Evolutionary conservation across 1,284 basidiomycete species (phyloP).

Genomic region (Microbotryum saponariae): DNA sequence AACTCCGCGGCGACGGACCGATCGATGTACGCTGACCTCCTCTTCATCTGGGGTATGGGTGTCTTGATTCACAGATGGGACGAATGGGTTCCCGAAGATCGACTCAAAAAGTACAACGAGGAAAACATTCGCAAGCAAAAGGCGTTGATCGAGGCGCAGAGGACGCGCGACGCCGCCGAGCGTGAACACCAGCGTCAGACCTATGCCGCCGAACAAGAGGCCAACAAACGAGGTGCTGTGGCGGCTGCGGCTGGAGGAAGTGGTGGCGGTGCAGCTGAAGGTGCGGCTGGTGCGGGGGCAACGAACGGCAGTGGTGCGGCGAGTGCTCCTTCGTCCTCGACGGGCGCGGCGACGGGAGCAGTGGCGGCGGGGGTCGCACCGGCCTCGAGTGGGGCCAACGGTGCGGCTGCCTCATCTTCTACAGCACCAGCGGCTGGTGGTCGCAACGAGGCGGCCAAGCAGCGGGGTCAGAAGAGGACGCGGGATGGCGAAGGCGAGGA

Average conservation of each 20-base stretch:
- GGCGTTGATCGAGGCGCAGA: slow-evolving; percentile 49
- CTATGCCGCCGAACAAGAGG: slow-evolving; percentile 39
- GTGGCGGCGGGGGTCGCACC: too few relatives aligned
- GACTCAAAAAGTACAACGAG: slow-evolving; percentile 82
- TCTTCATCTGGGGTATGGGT: neutral
- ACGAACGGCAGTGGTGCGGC: too few relatives aligned
- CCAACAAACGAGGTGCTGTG: neutral
- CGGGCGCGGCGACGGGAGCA: too few relatives aligned
- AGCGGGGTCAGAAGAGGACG: too few relatives aligned
- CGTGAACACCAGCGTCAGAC: slow-evolving; percentile 38
- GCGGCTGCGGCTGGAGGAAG: neutral
- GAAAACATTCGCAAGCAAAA: slow-evolving; percentile 70
- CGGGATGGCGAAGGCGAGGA: slow-evolving; percentile 39
- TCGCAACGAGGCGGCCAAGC: too few relatives aligned
- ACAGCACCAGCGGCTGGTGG: too few relatives aligned
- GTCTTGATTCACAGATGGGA: slow-evolving; percentile 66
- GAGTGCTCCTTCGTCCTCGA: too few relatives aligned
- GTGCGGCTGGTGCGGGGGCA: too few relatives aligned
- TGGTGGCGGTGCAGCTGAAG: neutral
- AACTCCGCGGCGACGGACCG: neutral
- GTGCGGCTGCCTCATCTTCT: too few relatives aligned
- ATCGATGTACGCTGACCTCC: neutral
- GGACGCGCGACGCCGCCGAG: slow-evolving; percentile 45
- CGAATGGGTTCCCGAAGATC: slow-evolving; percentile 83
- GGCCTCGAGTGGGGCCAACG: too few relatives aligned